Percentiles rank a stretch among this genome's conserved stretches.
phyloP scores from a whole-genome alignment of 1,284 basidiomycete genomes.

The Abortiporus biennis region DNA sequence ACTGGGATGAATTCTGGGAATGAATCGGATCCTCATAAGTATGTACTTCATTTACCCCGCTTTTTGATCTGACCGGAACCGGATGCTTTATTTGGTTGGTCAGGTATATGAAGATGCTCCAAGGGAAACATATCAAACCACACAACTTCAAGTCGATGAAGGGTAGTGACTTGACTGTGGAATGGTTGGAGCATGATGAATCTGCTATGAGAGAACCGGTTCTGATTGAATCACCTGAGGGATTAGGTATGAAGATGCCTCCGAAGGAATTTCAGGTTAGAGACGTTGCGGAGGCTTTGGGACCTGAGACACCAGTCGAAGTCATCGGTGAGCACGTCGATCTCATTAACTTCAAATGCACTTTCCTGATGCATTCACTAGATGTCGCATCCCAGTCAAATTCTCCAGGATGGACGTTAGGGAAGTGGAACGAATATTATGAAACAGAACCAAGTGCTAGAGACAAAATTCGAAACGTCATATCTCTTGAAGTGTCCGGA shows the following conservation, averaged over 20 bases:
- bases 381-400: slow-evolving; percentile 83
- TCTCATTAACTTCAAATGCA: slow-evolving; percentile 2
- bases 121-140: slow-evolving; percentile 53
- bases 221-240: slow-evolving; percentile 67
- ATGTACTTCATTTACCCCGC: no score
- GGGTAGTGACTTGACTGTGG: slow-evolving; percentile 55
- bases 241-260: slow-evolving; percentile 86
- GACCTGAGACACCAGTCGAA: slow-evolving; percentile 73
- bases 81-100: neutral
- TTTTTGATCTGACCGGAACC: neutral
- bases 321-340: slow-evolving; percentile 73
- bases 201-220: slow-evolving; percentile 73
- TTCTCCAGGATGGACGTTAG: slow-evolving; percentile 80
- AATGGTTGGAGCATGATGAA: slow-evolving; percentile 70
- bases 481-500: slow-evolving; percentile 32
- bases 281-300: slow-evolving; percentile 78
- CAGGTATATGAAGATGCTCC: slow-evolving; percentile 62
- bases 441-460: slow-evolving; percentile 54
- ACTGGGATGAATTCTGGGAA: slow-evolving; percentile 55
- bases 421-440: slow-evolving; percentile 89
- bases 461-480: slow-evolving; percentile 63
- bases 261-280: slow-evolving; percentile 58
- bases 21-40: slow-evolving; percentile 49
- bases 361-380: slow-evolving; percentile 24
- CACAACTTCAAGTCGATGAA: slow-evolving; percentile 63